These are phyloP conservation scores for Zygotorulaspora florentina DNA, from an alignment of 805 yeast species.

Conservation along the genomic window DNA sequence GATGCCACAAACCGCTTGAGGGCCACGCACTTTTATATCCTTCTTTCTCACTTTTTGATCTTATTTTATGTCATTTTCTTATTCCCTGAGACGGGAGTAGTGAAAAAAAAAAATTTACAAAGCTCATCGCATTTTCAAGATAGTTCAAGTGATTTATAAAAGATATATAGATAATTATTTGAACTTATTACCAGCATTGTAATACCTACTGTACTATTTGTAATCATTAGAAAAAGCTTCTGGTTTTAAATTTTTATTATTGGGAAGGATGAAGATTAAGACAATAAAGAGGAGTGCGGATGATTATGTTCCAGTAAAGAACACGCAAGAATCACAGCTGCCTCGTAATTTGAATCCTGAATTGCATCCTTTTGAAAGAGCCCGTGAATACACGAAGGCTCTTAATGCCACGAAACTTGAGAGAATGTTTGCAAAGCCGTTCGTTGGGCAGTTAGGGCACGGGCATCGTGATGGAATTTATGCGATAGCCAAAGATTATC, in stretches of 20 bases:
- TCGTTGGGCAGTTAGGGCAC: conserved; percentile 87
- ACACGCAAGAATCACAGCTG: conserved; percentile 79
- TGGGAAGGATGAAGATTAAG: conserved; percentile 60
- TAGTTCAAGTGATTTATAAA: background rate
- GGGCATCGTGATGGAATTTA: conserved; percentile 97
- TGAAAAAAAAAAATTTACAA: conserved; percentile 6
- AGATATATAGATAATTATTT: too few species aligned
- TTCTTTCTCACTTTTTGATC: background rate
- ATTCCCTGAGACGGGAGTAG: background rate
- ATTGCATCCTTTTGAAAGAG: conserved; percentile 94
- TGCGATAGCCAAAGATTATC: conserved; percentile 73
- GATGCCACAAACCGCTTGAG: background rate
- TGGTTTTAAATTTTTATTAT: too few species aligned
- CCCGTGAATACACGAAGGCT: conserved; percentile 93
- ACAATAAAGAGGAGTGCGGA: conserved; percentile 88
- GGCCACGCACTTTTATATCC: too few species aligned
- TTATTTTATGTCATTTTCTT: conserved; percentile 4
- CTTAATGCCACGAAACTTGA: conserved; percentile 92
- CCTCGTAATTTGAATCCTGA: conserved; percentile 92
- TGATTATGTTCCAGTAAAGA: conserved; percentile 85
- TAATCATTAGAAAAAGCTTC: too few species aligned
- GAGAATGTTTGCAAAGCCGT: conserved; percentile 96
- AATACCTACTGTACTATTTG: too few species aligned
- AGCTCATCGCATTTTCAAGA: conserved; percentile 14
- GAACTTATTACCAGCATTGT: too few species aligned